phyloP scores from a whole-genome alignment of 768 basidiomycete species.

The Trametes sanguinea region DNA sequence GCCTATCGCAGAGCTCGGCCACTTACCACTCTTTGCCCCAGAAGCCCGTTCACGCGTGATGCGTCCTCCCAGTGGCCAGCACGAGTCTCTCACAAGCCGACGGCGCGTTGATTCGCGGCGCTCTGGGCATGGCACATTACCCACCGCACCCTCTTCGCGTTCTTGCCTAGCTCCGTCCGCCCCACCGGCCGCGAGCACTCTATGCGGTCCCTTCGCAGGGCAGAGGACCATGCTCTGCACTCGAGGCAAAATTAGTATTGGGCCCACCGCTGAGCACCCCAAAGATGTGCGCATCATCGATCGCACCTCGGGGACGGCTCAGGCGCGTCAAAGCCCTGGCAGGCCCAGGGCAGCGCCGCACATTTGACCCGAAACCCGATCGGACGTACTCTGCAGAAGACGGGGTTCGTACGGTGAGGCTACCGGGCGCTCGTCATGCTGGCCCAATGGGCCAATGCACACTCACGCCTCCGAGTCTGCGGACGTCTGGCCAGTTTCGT shows the following conservation, averaged over 20 bases:
- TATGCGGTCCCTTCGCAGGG: neutral
- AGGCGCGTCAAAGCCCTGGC: neutral
- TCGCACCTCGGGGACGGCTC: neutral
- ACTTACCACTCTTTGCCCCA: neutral
- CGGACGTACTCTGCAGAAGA: neutral
- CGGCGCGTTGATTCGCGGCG: neutral
- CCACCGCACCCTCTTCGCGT: conserved; percentile 2
- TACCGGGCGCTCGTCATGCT: too few relatives aligned
- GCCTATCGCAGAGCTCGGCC: neutral
- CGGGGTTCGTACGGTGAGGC: neutral
- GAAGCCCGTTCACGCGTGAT: conserved; percentile 18
- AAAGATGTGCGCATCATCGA: conserved; percentile 2
- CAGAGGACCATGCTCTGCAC: neutral
- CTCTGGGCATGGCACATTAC: conserved; percentile 1
- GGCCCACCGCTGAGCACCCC: conserved; percentile 3
- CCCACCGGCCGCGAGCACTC: neutral
- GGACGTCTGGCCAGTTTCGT: neutral
- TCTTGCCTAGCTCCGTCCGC: neutral
- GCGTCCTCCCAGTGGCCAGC: conserved; percentile 15
- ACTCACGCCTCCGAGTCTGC: neutral
- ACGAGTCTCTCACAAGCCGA: conserved; percentile 10
- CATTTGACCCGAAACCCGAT: conserved; percentile 5
- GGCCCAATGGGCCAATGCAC: too few relatives aligned
- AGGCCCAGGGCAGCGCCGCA: neutral
- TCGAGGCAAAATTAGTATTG: neutral